Evolutionary conservation across 768 basidiomycete genomes (phyloP).

Genomic region (Hericium alpestre): DNA sequence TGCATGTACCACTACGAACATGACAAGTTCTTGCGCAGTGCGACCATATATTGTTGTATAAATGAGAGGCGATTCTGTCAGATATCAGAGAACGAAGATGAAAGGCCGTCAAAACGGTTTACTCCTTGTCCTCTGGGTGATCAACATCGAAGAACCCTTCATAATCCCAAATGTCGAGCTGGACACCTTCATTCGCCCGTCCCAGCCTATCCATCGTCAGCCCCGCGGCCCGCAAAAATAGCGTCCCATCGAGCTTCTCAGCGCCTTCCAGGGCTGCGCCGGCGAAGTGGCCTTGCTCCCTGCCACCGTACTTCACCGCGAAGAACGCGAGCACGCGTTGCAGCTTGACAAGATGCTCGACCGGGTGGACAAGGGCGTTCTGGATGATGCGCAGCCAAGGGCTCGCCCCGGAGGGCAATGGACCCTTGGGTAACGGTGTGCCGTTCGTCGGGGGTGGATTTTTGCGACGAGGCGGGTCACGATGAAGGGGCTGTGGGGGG

Average conservation of each 20-base stretch:
- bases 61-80: too few relatives aligned
- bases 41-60: too few relatives aligned
- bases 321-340: slow-evolving; percentile 42
- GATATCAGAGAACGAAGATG: too few relatives aligned
- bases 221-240: slow-evolving; percentile 51
- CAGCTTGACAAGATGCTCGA: slow-evolving; percentile 44
- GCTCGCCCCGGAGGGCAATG: slow-evolving; percentile 5
- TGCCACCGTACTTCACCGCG: slow-evolving; percentile 32
- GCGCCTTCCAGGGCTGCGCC: slow-evolving; percentile 32
- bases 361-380: slow-evolving; percentile 42
- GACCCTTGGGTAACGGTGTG: background rate
- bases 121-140: too few relatives aligned
- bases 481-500: slow-evolving; percentile 3
- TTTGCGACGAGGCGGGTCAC: slow-evolving; percentile 15
- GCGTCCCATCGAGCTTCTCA: slow-evolving; percentile 46
- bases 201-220: slow-evolving; percentile 30
- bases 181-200: slow-evolving; percentile 8
- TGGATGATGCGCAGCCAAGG: slow-evolving; percentile 51
- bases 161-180: slow-evolving; percentile 1
- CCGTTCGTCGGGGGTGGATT: slow-evolving; percentile 10
- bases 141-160: background rate
- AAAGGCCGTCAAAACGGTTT: too few relatives aligned
- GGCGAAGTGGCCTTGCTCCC: slow-evolving; percentile 24
- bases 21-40: too few relatives aligned
- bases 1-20: too few relatives aligned